Base-by-base conservation (phyloP, 1,284 basidiomycete species). In the Ceratobasidium sp. region DNA sequence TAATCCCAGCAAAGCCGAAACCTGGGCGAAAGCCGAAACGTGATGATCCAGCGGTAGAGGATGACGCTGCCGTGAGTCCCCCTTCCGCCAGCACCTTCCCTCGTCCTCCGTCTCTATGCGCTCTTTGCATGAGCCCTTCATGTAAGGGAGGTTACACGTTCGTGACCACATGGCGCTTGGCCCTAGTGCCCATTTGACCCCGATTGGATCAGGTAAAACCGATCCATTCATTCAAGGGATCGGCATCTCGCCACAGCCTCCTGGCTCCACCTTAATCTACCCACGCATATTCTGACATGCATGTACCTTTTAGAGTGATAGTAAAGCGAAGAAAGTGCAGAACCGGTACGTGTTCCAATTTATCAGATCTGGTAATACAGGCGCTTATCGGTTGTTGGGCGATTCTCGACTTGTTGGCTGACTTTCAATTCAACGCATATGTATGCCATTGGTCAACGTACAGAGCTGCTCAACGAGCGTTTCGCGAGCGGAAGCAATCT, bases 401-500 rank as follows among this genome's bases (percentile, higher is more conserved):
- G 50, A 16, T 58, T 39, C 50, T 21, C 29, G 30, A n/a, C 44
- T 27, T 52, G 30, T 50, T 52, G 33, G 25, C 23, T 71, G 53
- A 70, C 57, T 53, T 60, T 42, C 47, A 44, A 36, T 76, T 69
- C 73, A 33, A 36, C 33, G 9, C 54, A 21, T 21, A 2, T 41
- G 3, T 7, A 56, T 23, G n/a, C 7, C 19, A 25, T 56, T 27
- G 21, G 41, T 46, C 53, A 29, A 29, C 54, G 25, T 47, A 77
- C 72, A 95, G 93, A 72, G 90, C 90, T 44, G 92, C 92, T 3
- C 93, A 96, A 76, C 87, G 93, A 50, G 93, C 93, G 2, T 95
- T 95, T 78, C 85, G 93, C 42, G 93, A 95, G 74, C 86, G 93
- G 70, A 93, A 92, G 76, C 92, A 95, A 75, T 89, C 90, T 25